Base-by-base conservation (phyloP, 495 filamentous ascomycete species). In the Penicillium goetzii region DNA sequence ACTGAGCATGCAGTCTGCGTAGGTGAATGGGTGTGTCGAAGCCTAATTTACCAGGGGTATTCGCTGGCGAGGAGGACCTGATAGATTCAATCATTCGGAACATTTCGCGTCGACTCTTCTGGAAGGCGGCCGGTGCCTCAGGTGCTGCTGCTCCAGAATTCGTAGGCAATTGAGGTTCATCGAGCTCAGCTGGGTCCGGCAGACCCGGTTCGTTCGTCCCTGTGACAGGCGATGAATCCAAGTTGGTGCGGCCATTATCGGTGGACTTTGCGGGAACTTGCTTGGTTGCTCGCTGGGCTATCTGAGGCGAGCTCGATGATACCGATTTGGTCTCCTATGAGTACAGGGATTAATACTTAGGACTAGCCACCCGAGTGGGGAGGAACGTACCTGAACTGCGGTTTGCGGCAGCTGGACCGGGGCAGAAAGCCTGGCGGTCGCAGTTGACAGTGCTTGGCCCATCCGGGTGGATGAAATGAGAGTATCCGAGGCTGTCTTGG, bases 81-180 rank as follows among this genome's bases (percentile, higher is more conserved):
- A 96, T 80, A 23, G 88, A 85, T 11, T 90, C 83, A 66, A 94
- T 93, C 68, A 96, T 81, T 10, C 80, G 82, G n/a, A 84, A 86
- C 17, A 86, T 82, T 59, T 89, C 87, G 7, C 71, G 74, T 36
- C 77, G 79, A 52, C 74, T 95, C 86, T 45, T 86, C 40, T 7
- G 65, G 19, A 25, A 51, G 21, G 5, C 50, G 50, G 15, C 52
- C 40, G 30, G 34, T n/a, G n/a, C 58, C 23, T 64, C 55, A 19
- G 56, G 34, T n/a, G 21, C 8, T 21, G 60, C 41, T 11, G 17
- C 30, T 12, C 57, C 59, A 12, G 54, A 19, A 28, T 33, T 66
- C 34, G 32, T 57, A 11, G 70, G 59, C 11, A 66, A 50, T 12
- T 62, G 62, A 25, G 68, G 62, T 51, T 72, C 67, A 34, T 23